Percentiles rank a stretch among this genome's conserved stretches.
Conservation (phyloP, 352 stramenopile genomes). For the Globisporangium solare region DNA sequence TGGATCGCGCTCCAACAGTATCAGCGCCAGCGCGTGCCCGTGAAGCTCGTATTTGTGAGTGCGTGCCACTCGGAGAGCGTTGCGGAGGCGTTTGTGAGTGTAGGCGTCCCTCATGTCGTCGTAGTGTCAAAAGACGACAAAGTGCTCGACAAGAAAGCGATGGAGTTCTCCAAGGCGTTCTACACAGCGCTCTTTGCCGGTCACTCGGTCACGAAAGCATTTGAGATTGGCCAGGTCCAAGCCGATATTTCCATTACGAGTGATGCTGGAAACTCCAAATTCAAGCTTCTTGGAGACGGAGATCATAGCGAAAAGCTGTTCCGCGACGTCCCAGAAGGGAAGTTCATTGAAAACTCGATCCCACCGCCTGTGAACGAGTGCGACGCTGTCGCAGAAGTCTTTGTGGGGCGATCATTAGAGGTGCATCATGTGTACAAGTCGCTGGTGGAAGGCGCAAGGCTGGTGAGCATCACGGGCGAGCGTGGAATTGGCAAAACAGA, state of each 20-base stretch:
- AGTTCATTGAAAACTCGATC: constrained; percentile 61
- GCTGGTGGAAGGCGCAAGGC: constrained; percentile 65
- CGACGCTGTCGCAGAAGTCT: constrained; percentile 65
- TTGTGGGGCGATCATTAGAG: constrained; percentile 75
- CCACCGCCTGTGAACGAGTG: constrained; percentile 61
- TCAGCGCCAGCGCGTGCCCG: constrained; percentile 33
- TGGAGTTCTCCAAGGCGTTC: constrained; percentile 87
- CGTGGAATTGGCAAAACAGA: constrained; percentile 79
- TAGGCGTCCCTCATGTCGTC: constrained; percentile 88
- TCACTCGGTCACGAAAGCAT: constrained; percentile 69
- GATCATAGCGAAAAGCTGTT: constrained; percentile 81
- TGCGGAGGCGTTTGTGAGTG: constrained; percentile 84
- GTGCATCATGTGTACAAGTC: constrained; percentile 76
- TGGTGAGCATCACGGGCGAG: constrained; percentile 72
- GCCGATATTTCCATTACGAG: constrained; percentile 60
- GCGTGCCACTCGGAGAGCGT: constrained; percentile 88
- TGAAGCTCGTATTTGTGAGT: constrained; percentile 87
- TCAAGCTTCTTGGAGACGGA: constrained; percentile 75
- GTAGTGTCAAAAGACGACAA: constrained; percentile 85
- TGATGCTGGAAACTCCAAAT: constrained; percentile 46
- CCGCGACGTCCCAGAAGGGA: constrained; percentile 36
- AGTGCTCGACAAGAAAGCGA: constrained; percentile 82
- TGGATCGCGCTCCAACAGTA: constrained; percentile 35
- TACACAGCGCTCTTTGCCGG: constrained; percentile 83
- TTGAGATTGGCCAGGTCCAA: constrained; percentile 81